Conservation (phyloP, 805 yeast genomes). For the Pachysolen tannophilus region DNA sequence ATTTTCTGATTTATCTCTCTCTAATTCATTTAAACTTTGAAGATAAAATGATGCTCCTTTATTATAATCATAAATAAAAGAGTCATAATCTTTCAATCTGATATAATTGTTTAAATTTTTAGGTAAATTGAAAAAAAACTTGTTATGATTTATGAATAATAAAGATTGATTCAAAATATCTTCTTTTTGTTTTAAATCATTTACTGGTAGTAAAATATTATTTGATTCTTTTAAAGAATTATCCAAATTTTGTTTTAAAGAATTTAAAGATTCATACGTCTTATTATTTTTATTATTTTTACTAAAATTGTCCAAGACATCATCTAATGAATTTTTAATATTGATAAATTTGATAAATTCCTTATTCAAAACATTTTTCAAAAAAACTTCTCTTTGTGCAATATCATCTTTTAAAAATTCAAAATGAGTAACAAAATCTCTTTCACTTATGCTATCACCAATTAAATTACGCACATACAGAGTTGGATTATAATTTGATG, state of each 20-base stretch:
- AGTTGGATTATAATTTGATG: constrained; percentile 51
- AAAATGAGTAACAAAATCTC: constrained; percentile 39
- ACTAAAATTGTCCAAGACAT: constrained; percentile 46
- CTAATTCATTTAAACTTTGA: not conserved
- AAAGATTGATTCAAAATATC: constrained; percentile 41
- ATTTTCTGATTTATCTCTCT: constrained; percentile 7
- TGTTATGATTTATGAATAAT: constrained; percentile 43
- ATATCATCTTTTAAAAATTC: constrained; percentile 41
- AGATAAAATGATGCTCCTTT: constrained; percentile 28
- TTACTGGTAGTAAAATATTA: constrained; percentile 49
- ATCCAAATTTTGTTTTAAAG: constrained; percentile 26
- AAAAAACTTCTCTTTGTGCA: constrained; percentile 37
- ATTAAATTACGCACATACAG: constrained; percentile 49
- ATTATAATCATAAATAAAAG: constrained; percentile 48
- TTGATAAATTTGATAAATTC: constrained; percentile 61
- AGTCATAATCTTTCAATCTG: constrained; percentile 45
- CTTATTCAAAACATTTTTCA: constrained; percentile 43
- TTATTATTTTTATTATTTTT: constrained; percentile 15
- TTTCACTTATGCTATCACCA: constrained; percentile 43
- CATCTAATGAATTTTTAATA: constrained; percentile 56
- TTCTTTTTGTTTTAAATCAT: constrained; percentile 41
- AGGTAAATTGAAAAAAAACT: constrained; percentile 51
- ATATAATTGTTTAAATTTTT: constrained; percentile 34
- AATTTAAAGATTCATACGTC: constrained; percentile 1
- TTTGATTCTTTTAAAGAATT: constrained; percentile 38